Conservation (phyloP, 208 protist genomes). For the Herpetomonas samuelpessoai region DNA sequence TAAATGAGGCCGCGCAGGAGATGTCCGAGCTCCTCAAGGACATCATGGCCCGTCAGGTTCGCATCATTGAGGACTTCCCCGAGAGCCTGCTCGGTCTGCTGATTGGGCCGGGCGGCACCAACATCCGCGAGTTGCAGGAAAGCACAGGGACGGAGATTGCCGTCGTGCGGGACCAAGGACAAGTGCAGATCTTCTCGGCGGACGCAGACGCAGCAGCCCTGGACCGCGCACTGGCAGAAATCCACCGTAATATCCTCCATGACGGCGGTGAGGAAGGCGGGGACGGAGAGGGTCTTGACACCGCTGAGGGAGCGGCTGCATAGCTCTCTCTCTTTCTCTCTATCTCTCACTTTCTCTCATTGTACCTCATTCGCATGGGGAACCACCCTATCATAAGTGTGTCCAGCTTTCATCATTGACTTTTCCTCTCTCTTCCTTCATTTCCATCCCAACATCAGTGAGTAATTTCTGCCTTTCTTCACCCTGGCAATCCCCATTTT, state of each 20-base stretch:
- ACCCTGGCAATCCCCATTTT: too few species aligned
- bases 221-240: constrained; percentile 21
- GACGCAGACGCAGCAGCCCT: constrained; percentile 30
- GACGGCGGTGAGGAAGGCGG: constrained; percentile 14
- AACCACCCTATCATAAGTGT: too few species aligned
- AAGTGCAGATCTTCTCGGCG: constrained; percentile 40
- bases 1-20: constrained; percentile 21
- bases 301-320: not conserved
- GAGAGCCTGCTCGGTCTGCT: constrained; percentile 17
- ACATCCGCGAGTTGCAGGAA: constrained; percentile 32
- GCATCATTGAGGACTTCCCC: constrained; percentile 28
- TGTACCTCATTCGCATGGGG: not conserved
- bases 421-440: too few species aligned
- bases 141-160: constrained; percentile 34
- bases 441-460: too few species aligned
- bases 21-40: constrained; percentile 18
- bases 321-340: not conserved
- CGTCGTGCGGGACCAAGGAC: constrained; percentile 21
- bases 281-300: not conserved
- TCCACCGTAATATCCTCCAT: constrained; percentile 10
- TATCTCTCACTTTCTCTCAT: not conserved
- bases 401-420: too few species aligned
- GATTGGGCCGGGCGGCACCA: constrained; percentile 27
- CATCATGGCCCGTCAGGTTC: constrained; percentile 22
- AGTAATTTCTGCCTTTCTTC: too few species aligned